Evolutionary conservation across 2,329 filamentous ascomycete genomes (phyloP).

Genomic region (Verticillium nubilum): DNA sequence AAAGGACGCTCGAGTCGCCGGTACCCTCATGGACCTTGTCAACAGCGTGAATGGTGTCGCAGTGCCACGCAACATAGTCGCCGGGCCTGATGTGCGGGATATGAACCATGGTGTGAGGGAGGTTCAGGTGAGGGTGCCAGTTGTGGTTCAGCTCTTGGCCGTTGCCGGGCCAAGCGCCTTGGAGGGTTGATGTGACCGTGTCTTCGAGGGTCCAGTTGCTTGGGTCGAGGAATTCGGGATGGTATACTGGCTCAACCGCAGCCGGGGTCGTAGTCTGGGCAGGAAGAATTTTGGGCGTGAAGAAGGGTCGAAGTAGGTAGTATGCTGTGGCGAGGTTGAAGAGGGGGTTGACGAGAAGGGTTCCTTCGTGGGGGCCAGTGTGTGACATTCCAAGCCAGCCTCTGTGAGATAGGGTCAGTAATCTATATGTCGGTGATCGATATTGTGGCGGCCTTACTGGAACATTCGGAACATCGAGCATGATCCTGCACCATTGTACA

Average conservation of each 20-base stretch:
- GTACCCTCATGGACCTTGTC: slow-evolving; percentile 70
- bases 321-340: slow-evolving; percentile 73
- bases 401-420: neutral
- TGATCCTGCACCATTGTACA: slow-evolving; percentile 76
- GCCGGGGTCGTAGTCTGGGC: neutral
- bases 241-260: neutral
- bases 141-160: slow-evolving; percentile 61
- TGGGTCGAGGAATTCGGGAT: slow-evolving; percentile 37
- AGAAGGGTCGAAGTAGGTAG: slow-evolving; percentile 78
- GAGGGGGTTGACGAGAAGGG: slow-evolving; percentile 75
- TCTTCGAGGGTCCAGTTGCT: slow-evolving; percentile 46
- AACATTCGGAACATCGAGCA: slow-evolving; percentile 77
- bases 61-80: slow-evolving; percentile 81
- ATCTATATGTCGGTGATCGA: neutral
- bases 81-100: slow-evolving; percentile 64
- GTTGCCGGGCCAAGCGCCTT: slow-evolving; percentile 63
- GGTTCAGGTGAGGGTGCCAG: slow-evolving; percentile 65
- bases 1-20: slow-evolving; percentile 75
- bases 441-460: neutral
- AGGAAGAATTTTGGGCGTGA: slow-evolving; percentile 39
- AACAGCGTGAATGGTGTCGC: slow-evolving; percentile 76
- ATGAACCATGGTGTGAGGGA: slow-evolving; percentile 65
- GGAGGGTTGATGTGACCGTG: slow-evolving; percentile 52
- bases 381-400: slow-evolving; percentile 79
- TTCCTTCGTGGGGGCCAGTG: slow-evolving; percentile 71